These are phyloP conservation scores for Drechslera avenae DNA, from an alignment of 2,329 filamentous ascomycete species.

Conservation along the genomic window DNA sequence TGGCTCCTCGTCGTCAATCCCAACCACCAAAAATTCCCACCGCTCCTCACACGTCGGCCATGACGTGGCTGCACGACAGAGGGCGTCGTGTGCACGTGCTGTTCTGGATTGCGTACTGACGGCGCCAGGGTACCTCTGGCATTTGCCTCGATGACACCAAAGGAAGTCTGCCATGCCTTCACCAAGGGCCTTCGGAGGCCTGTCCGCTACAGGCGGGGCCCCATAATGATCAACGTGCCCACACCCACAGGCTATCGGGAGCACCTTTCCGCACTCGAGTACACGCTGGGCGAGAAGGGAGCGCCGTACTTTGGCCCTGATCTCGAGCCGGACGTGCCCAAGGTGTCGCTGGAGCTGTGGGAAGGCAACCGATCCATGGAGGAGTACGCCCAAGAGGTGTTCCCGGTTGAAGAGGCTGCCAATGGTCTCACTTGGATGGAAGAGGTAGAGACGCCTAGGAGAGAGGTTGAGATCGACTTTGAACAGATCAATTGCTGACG, in stretches of 20 bases:
- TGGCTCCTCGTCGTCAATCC: conserved; percentile 21
- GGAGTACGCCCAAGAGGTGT: conserved; percentile 93
- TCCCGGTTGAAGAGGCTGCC: conserved; percentile 90
- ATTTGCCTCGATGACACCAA: conserved; percentile 85
- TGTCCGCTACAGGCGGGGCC: conserved; percentile 76
- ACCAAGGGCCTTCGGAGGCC: conserved; percentile 76
- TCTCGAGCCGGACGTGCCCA: conserved; percentile 66
- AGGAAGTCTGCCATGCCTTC: conserved; percentile 81
- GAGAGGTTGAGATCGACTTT: conserved; percentile 44
- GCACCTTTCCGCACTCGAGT: conserved; percentile 73
- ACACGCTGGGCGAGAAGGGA: conserved; percentile 62
- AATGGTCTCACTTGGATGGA: conserved; percentile 95
- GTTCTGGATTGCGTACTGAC: conserved; percentile 33
- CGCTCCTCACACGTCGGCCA: conserved; percentile 13
- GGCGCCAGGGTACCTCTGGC: conserved; percentile 76
- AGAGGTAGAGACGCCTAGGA: conserved; percentile 51
- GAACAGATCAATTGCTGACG: conserved; percentile 48
- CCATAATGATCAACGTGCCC: conserved; percentile 82
- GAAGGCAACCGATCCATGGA: conserved; percentile 88
- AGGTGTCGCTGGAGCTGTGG: conserved; percentile 82
- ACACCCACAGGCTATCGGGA: conserved; percentile 87
- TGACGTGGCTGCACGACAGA: conserved; percentile 10
- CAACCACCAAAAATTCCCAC: conserved; percentile 15
- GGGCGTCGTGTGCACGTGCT: conserved; percentile 21
- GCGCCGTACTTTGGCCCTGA: conserved; percentile 68